Evolutionary conservation across 345 rosid species (phyloP).

Genomic region (Lepidium aucheri): DNA sequence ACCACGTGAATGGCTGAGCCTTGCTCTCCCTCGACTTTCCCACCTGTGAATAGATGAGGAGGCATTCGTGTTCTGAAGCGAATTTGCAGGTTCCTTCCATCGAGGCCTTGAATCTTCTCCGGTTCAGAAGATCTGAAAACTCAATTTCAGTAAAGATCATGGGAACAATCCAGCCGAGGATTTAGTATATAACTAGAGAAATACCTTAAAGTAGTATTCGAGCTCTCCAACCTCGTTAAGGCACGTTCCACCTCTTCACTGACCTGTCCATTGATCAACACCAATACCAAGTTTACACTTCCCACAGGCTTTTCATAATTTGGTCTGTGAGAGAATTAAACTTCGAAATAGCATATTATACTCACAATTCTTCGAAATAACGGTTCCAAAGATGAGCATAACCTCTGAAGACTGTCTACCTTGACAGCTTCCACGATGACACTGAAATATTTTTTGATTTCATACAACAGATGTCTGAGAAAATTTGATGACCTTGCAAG

Average conservation of each 20-base stretch:
- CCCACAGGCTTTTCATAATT: background rate
- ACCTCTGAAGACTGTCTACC: slow-evolving; percentile 79
- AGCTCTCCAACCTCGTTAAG: slow-evolving; percentile 54
- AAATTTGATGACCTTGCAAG: slow-evolving; percentile 13
- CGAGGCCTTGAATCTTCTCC: slow-evolving; percentile 48
- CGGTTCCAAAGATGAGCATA: slow-evolving; percentile 89
- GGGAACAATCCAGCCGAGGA: background rate
- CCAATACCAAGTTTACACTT: background rate
- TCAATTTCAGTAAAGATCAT: background rate
- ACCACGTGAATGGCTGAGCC: slow-evolving; percentile 74
- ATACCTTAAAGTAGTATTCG: slow-evolving; percentile 47
- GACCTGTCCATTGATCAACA: slow-evolving; percentile 40
- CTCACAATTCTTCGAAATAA: slow-evolving; percentile 83
- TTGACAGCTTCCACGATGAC: slow-evolving; percentile 86
- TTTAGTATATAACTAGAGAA: background rate
- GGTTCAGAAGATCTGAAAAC: slow-evolving; percentile 47
- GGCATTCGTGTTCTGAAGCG: slow-evolving; percentile 80
- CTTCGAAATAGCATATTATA: background rate
- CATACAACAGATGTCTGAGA: background rate
- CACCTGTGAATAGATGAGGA: slow-evolving; percentile 87
- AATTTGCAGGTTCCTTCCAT: slow-evolving; percentile 55
- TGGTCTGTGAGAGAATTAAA: background rate
- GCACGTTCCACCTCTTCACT: slow-evolving; percentile 96
- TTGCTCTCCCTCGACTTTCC: slow-evolving; percentile 85
- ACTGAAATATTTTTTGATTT: slow-evolving; percentile 33